Evolutionary conservation across 768 basidiomycete species (phyloP).

Genomic region (Cubamyces sp.): DNA sequence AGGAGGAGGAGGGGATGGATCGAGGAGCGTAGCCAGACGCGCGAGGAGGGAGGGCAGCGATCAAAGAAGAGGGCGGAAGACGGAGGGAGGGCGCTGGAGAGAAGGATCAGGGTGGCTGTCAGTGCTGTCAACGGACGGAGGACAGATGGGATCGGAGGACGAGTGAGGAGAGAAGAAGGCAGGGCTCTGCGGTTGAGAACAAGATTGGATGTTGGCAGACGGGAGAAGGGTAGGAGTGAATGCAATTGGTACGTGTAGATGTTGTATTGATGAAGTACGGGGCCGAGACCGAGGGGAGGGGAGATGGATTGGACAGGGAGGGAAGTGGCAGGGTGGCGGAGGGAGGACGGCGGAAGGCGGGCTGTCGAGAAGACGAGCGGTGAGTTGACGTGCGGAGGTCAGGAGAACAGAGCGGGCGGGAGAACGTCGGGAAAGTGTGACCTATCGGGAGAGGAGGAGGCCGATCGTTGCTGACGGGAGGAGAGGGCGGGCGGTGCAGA

Average conservation of each 20-base stretch:
- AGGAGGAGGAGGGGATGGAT: not conserved
- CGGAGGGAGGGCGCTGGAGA: not conserved
- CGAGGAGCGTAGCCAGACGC: not conserved
- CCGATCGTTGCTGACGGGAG: not conserved
- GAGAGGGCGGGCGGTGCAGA: not conserved
- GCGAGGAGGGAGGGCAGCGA: not conserved
- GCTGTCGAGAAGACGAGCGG: not conserved
- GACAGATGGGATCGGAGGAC: not conserved
- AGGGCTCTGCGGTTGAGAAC: no score
- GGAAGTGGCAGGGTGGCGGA: not conserved
- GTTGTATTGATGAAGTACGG: no score
- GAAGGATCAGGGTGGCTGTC: not conserved
- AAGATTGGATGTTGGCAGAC: no score
- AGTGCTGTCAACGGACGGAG: no score
- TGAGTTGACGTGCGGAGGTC: not conserved
- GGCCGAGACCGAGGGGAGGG: not conserved
- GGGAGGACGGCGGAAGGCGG: not conserved
- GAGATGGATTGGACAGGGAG: not conserved
- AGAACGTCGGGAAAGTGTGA: slow-evolving; percentile 4
- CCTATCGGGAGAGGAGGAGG: not conserved
- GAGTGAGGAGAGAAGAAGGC: no score
- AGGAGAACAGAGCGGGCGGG: slow-evolving; percentile 5
- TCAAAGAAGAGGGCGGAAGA: not conserved
- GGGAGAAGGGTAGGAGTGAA: no score
- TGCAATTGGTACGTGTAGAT: no score